Percentiles rank a stretch among this genome's conserved stretches.
Evolutionary conservation across 441 rosid species (phyloP).

Genomic region (Bruguiera hainesii): DNA sequence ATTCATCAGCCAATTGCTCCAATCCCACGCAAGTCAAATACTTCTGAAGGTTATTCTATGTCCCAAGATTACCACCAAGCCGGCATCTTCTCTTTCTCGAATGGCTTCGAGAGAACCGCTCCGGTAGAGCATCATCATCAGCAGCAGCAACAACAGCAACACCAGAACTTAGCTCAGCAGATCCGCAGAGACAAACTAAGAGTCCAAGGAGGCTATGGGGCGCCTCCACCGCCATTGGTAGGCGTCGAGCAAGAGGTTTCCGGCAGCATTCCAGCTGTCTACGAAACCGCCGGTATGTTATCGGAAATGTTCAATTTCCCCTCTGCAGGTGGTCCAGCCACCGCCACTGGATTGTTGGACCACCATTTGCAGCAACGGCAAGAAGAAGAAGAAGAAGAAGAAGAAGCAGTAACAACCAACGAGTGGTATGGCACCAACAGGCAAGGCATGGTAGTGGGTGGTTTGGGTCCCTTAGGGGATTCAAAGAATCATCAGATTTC

Average conservation of each 20-base stretch:
- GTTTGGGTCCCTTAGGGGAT: conserved; percentile 32
- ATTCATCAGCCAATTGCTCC: conserved; percentile 17
- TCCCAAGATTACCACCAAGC: conserved; percentile 69
- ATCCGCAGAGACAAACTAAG: conserved; percentile 63
- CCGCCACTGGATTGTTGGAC: conserved; percentile 43
- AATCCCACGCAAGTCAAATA: conserved; percentile 23
- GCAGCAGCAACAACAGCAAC: conserved; percentile 38
- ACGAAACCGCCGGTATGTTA: conserved; percentile 80
- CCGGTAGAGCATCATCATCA: conserved; percentile 25
- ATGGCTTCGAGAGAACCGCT: conserved; percentile 62
- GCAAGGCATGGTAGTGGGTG: conserved; percentile 28
- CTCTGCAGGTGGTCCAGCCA: conserved; percentile 35
- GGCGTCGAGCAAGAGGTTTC: conserved; percentile 57
- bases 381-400: conserved; percentile 4
- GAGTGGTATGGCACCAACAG: conserved; percentile 39
- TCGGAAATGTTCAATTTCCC: conserved; percentile 93
- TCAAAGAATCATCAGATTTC: conserved; percentile 53
- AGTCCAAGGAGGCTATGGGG: conserved; percentile 36
- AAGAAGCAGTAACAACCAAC: conserved; percentile 14
- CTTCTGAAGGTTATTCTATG: conserved; percentile 48
- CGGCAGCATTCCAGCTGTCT: conserved; percentile 45
- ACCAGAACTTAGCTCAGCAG: conserved; percentile 51
- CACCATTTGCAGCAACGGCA: conserved; percentile 38
- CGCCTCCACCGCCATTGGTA: conserved; percentile 36
- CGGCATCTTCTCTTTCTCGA: conserved; percentile 65